Conservation (phyloP, 2,329 filamentous ascomycete genomes). For the Gaeumannomyces sp. region DNA sequence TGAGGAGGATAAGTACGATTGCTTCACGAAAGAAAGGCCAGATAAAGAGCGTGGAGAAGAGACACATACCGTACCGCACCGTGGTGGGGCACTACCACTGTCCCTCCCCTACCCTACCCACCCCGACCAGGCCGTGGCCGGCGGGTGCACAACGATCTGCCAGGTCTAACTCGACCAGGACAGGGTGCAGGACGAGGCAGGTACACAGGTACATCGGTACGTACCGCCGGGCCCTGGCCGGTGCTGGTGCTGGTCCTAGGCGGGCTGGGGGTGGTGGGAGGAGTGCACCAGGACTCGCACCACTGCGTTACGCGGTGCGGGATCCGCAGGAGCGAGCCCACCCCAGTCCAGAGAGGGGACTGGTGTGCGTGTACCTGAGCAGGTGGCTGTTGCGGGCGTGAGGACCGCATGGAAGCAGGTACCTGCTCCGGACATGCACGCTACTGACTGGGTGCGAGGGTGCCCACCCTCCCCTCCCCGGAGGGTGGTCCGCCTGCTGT, state of each 20-base stretch:
- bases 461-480: not conserved
- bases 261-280: not conserved
- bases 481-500: constrained; percentile 3
- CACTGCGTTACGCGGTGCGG: not conserved
- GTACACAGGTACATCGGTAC: constrained; percentile 5
- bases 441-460: not conserved
- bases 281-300: not conserved
- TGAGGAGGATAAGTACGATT: constrained; percentile 41
- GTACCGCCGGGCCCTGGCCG: not conserved
- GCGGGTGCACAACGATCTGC: not conserved
- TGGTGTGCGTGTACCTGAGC: not conserved
- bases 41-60: constrained; percentile 16
- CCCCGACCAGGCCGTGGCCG: not conserved
- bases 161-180: constrained; percentile 4
- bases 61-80: not conserved
- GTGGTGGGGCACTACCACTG: not conserved
- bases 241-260: constrained; percentile 1
- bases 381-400: constrained; percentile 4
- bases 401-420: not conserved
- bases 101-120: not conserved
- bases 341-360: not conserved
- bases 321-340: not conserved
- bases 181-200: constrained; percentile 5
- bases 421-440: not conserved
- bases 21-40: constrained; percentile 21